Evolutionary conservation across 306 rosid genomes (phyloP).

Genomic region (Quercus gilva): DNA sequence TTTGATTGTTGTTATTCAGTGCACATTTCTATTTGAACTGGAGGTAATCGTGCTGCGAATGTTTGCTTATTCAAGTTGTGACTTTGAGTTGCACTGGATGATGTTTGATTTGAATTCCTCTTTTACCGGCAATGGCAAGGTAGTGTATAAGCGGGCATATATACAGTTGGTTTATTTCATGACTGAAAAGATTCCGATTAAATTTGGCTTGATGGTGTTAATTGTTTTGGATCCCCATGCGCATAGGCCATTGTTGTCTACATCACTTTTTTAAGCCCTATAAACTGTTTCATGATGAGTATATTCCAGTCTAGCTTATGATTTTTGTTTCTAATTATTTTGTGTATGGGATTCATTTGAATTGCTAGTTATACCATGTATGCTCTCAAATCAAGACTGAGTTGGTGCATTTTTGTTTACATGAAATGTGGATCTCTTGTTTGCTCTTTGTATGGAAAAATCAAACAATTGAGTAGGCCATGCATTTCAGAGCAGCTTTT

Average conservation of each 20-base stretch:
- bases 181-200: background rate
- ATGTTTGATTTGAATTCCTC: background rate
- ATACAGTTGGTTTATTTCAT: background rate
- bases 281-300: background rate
- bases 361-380: background rate
- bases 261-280: background rate
- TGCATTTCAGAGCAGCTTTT: slow-evolving; percentile 85
- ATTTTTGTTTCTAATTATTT: background rate
- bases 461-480: slow-evolving; percentile 95
- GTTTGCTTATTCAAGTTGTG: no score
- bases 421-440: slow-evolving; percentile 10
- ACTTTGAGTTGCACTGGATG: no score
- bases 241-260: background rate
- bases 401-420: slow-evolving; percentile 6
- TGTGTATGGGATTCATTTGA: background rate
- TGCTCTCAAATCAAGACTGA: background rate
- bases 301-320: background rate
- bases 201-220: background rate
- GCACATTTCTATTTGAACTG: no score
- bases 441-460: slow-evolving; percentile 68
- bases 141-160: background rate
- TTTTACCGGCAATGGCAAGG: background rate
- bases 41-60: no score
- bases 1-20: no score
- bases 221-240: no score